Conservation (phyloP, 2,329 filamentous ascomycete genomes). For the Metarhizium album region DNA sequence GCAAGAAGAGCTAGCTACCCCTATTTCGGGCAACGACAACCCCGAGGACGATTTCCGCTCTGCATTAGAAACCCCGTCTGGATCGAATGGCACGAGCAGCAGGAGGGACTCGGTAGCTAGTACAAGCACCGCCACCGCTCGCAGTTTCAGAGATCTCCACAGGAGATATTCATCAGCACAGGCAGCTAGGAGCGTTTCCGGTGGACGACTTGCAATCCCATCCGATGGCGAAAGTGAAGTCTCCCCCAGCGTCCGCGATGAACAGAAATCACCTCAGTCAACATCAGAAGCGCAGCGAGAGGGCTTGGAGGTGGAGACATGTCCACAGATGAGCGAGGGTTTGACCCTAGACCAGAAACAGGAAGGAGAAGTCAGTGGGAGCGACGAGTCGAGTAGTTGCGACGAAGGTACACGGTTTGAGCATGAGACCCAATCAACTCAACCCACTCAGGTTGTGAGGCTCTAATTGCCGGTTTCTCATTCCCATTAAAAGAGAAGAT, state of each 20-base stretch:
- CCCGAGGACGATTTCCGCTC: constrained; percentile 43
- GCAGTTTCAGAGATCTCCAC: constrained; percentile 53
- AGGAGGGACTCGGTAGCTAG: constrained; percentile 54
- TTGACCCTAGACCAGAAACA: not conserved
- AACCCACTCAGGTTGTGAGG: constrained; percentile 21
- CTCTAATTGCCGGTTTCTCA: constrained; percentile 14
- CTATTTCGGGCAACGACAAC: constrained; percentile 23
- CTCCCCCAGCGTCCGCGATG: constrained; percentile 50
- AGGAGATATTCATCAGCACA: constrained; percentile 47
- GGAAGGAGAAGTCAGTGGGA: not conserved
- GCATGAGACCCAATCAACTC: constrained; percentile 16
- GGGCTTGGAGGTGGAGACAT: not conserved
- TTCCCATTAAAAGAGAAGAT: constrained; percentile 7
- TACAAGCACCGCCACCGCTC: constrained; percentile 54
- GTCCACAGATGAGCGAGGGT: not conserved
- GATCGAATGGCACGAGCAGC: constrained; percentile 31
- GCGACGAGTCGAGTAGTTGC: constrained; percentile 1
- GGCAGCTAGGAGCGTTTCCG: constrained; percentile 29
- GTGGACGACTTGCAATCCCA: constrained; percentile 33
- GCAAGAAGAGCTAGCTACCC: constrained; percentile 25
- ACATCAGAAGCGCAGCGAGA: constrained; percentile 29
- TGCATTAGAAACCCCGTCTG: constrained; percentile 32
- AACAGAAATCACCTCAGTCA: constrained; percentile 43
- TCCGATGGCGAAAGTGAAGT: constrained; percentile 51
- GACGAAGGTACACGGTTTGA: constrained; percentile 15